phyloP scores from a whole-genome alignment of 441 rosid genomes.

The Populus hybrid region DNA sequence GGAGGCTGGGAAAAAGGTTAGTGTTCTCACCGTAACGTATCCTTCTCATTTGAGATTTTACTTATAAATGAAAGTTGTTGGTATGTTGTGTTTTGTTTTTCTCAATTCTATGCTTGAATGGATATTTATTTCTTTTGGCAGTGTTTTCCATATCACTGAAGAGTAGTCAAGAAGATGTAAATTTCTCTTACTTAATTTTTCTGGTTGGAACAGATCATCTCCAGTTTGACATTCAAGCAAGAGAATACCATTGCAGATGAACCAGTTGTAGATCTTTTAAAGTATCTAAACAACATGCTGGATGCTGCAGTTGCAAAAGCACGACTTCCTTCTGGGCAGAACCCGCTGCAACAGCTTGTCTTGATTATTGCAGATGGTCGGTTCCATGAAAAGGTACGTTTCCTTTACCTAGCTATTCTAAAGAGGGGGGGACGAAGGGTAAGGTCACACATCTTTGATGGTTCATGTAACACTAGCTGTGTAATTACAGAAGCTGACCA shows the following conservation, averaged over 20 bases:
- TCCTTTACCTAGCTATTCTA: background rate
- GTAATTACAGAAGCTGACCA: background rate
- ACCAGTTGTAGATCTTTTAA: slow-evolving; percentile 80
- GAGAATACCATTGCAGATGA: slow-evolving; percentile 82
- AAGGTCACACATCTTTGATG: background rate
- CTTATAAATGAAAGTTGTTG: background rate
- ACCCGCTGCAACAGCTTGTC: slow-evolving; percentile 96
- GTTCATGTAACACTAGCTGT: background rate
- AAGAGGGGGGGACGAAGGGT: background rate
- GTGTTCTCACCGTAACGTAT: slow-evolving; percentile 13
- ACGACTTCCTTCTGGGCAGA: slow-evolving; percentile 80
- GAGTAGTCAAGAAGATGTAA: background rate
- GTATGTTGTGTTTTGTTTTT: background rate
- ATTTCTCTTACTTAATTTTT: background rate
- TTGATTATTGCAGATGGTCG: slow-evolving; percentile 90
- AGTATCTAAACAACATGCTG: slow-evolving; percentile 63
- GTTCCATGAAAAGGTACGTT: slow-evolving; percentile 79
- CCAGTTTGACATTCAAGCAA: slow-evolving; percentile 82
- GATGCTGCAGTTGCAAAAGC: slow-evolving; percentile 66
- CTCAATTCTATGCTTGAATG: background rate
- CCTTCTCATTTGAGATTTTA: background rate
- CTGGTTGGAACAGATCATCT: slow-evolving; percentile 61
- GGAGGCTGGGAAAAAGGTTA: slow-evolving; percentile 83
- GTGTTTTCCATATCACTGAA: background rate
- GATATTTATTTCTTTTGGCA: background rate